These are phyloP conservation scores for Fraxinus quadrangulata DNA, from an alignment of 257 asterid genomes.

Conservation along the genomic window DNA sequence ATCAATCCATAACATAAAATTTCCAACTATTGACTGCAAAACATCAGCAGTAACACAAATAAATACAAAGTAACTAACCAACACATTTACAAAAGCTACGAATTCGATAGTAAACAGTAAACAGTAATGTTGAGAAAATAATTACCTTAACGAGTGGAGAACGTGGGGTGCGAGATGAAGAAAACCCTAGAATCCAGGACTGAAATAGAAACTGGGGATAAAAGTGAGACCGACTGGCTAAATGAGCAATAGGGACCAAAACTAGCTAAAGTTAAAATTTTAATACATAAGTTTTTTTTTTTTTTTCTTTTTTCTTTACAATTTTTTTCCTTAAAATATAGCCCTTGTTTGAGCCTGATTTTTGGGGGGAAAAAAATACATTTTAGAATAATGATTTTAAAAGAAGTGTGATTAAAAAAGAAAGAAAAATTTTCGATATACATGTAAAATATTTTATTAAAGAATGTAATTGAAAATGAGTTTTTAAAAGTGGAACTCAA, in stretches of 20 bases:
- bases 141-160: slow-evolving; percentile 37
- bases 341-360: too few species aligned
- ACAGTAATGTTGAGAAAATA: slow-evolving; percentile 12
- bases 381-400: too few species aligned
- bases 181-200: slow-evolving; percentile 66
- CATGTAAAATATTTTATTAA: too few species aligned
- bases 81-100: background rate
- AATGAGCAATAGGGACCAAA: background rate
- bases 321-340: too few species aligned
- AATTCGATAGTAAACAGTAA: background rate
- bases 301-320: too few species aligned
- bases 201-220: slow-evolving; percentile 16
- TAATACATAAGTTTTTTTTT: too few species aligned
- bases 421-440: too few species aligned
- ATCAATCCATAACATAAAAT: background rate
- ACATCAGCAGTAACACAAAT: background rate
- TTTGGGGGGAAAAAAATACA: too few species aligned
- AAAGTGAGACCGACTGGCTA: background rate
- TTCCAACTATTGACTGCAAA: background rate
- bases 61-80: background rate
- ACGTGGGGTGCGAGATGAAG: slow-evolving; percentile 32
- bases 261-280: background rate
- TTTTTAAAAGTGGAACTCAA: too few species aligned
- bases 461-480: too few species aligned
- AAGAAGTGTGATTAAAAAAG: too few species aligned